A percentile compares a stretch with the other conserved stretches of the same genome.
These are phyloP conservation scores for Penicillium bovifimosum DNA, from an alignment of 495 filamentous ascomycete genomes.

Conservation along the genomic window DNA sequence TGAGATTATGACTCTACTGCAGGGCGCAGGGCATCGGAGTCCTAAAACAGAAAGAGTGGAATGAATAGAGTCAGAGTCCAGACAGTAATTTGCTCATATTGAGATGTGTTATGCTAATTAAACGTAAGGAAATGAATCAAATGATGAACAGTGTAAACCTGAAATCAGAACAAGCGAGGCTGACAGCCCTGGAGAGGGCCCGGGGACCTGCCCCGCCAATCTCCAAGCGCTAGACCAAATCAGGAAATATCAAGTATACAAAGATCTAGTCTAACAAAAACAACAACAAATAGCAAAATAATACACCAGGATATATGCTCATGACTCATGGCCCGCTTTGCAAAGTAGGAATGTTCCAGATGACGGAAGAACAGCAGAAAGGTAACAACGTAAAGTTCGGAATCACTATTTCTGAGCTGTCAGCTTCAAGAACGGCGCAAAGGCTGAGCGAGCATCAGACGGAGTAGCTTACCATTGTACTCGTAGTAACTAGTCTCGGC, in stretches of 20 bases:
- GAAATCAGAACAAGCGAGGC: constrained; percentile 1
- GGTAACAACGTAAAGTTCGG: neutral
- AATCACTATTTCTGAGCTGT: neutral
- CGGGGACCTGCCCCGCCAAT: neutral
- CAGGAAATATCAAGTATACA: constrained; percentile 5
- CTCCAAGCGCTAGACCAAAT: constrained; percentile 3
- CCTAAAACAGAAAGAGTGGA: neutral
- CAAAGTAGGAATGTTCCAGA: neutral
- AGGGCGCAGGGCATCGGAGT: constrained; percentile 6
- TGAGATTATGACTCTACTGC: constrained; percentile 8
- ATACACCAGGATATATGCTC: constrained; percentile 6
- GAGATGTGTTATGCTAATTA: neutral
- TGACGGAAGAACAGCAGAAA: neutral
- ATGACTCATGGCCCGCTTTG: constrained; percentile 5
- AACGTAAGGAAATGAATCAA: neutral
- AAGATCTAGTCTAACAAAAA: constrained; percentile 2
- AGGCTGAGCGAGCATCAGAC: constrained; percentile 1
- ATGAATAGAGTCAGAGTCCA: neutral
- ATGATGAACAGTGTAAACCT: too few species aligned
- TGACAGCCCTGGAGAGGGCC: neutral
- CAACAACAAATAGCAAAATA: neutral
- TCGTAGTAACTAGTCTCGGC: neutral
- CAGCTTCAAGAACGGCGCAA: constrained; percentile 2
- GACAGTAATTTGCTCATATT: neutral
- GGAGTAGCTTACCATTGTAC: neutral